Base-by-base conservation (phyloP, 371 early-diverging fungal species). In the Vairimorpha ceranae region DNA sequence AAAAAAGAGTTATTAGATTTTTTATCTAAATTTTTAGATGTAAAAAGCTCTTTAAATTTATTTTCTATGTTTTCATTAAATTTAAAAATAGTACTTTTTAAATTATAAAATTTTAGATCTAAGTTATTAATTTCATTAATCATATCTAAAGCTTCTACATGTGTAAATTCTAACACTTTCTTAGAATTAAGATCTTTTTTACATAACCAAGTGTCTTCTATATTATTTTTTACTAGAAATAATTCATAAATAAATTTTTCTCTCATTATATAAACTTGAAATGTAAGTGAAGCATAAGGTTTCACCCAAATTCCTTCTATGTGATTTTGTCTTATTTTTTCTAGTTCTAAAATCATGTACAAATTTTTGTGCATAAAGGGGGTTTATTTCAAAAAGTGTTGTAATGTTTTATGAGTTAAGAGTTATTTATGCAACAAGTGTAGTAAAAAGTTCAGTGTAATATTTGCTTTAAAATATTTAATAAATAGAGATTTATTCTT, bases 271-370 rank as follows among this genome's bases (percentile, higher is more conserved):
- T 15, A 64, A 6, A 64, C 43, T n/a, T 41, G 3, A 45, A 64
- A 64, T 2, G 12, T 29, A 29, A 58, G 58, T 29, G 4, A 2
- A 7, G 10, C 19, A 19, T 27, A 30, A 8, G 58, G 58, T 25
- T 10, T 30, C 2, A 32, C 30, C 27, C 33, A 58, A 7, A 58
- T 30, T 8, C 21, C 21, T 58, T 48, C 48, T 10, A 58, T 32
- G 21, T 58, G 27, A 15, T 58, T 58, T 30, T 29, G 58, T 30
- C 32, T 23, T 2, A 58, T 58, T 30, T 58, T 58, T 30, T 58
- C 58, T 58, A 58, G 29, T 58, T 58, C 58, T 30, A 58, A 25
- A 30, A 58, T 25, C 58, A 58, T 58, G 58, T 58, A 58, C 4
- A 58, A 41, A 7, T 41, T 41, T 7, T 10, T 41, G 15, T 41